Evolutionary conservation across 192 early-diverging fungal species (phyloP), one percentile per base, ranked within the genome.

Genomic region (Coemansia sp.): DNA sequence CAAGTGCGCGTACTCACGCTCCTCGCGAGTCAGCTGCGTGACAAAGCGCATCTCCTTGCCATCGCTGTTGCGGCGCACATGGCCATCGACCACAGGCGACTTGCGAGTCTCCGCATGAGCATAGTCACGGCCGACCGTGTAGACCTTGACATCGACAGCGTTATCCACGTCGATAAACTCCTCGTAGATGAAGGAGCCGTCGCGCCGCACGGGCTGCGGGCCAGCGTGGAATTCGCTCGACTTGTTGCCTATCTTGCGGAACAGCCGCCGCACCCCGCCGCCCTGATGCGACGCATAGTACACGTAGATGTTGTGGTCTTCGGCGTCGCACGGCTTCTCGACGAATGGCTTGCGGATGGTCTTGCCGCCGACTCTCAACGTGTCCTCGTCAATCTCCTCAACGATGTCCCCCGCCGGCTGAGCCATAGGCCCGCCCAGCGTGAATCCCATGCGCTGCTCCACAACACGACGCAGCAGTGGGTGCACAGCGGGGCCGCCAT

Each of bases 11-110:
- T 91, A 93, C 37, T 85, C 86, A 64, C 86, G 87, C 81, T 99
- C 96, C 26, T 88, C 85, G 2, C 73, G 72, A 6, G 86, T 90
- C n/a, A 99, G 79, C 41, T 87, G 85, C 3, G 94, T 91, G 21
- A 93, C 84, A 75, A 96, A 99, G 16, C 96, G 90, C 63, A 99
- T 89, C 76, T 99, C 96, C 75, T 99, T 99, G 53, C 96, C 96
- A 42, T 96, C 95, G 37, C 91, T 92, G 79, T 96, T 97, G 43
- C 96, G 87, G 16, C 88, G 86, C n/a, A 99, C 96, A 50, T 92
- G 83, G 4, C 96, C 96, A 75, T 99, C 96, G 0, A 97, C 95
- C 0, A 96, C 95, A 25, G 95, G 95, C 7, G 93, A 95, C 87
- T 96, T 96, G 80, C 96, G 86, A 3, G 94, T 96, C 77, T 99